A percentile compares a stretch with the other conserved stretches of the same genome.
These are phyloP conservation scores for Rhodotorula paludigena DNA, from an alignment of 768 basidiomycete genomes.

Conservation along the genomic window DNA sequence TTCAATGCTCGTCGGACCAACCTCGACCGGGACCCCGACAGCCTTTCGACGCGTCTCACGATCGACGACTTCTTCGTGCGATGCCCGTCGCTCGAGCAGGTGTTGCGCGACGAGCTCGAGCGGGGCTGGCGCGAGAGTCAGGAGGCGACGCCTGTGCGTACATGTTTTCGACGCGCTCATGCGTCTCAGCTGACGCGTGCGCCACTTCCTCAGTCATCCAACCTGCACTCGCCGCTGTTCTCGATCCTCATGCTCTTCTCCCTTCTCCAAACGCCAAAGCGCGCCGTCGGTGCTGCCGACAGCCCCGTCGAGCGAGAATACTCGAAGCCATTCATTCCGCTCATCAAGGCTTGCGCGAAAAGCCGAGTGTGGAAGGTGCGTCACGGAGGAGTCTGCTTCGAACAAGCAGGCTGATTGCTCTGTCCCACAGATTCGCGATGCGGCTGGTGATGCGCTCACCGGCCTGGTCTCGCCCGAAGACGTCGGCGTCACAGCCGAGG, in stretches of 20 bases:
- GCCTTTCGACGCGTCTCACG: slow-evolving; percentile 17
- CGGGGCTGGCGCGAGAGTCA: slow-evolving; percentile 22
- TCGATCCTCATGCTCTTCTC: slow-evolving; percentile 37
- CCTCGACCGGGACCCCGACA: slow-evolving; percentile 30
- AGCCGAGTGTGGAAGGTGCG: slow-evolving; percentile 37
- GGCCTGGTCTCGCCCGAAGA: slow-evolving; percentile 19
- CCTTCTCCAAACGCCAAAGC: slow-evolving; percentile 28
- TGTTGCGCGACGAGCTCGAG: slow-evolving; percentile 29
- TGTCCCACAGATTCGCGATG: slow-evolving; percentile 27
- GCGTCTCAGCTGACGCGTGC: too few species aligned
- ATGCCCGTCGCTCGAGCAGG: slow-evolving; percentile 17
- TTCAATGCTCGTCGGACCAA: slow-evolving; percentile 29
- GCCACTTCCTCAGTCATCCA: slow-evolving; percentile 8
- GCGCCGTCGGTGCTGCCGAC: not conserved
- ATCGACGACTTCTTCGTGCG: slow-evolving; percentile 34
- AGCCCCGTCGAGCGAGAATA: not conserved
- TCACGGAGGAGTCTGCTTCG: not conserved
- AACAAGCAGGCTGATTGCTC: not conserved
- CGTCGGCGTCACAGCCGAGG: not conserved
- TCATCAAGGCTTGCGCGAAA: slow-evolving; percentile 16
- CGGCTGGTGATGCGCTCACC: slow-evolving; percentile 32
- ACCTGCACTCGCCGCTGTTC: slow-evolving; percentile 33
- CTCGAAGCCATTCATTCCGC: slow-evolving; percentile 15
- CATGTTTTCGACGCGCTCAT: not conserved
- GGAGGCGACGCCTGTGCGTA: slow-evolving; percentile 16